Evolutionary conservation across 345 rosid species (phyloP), one percentile per base, ranked within the genome.

Genomic region (Odontarrhena argentea): DNA sequence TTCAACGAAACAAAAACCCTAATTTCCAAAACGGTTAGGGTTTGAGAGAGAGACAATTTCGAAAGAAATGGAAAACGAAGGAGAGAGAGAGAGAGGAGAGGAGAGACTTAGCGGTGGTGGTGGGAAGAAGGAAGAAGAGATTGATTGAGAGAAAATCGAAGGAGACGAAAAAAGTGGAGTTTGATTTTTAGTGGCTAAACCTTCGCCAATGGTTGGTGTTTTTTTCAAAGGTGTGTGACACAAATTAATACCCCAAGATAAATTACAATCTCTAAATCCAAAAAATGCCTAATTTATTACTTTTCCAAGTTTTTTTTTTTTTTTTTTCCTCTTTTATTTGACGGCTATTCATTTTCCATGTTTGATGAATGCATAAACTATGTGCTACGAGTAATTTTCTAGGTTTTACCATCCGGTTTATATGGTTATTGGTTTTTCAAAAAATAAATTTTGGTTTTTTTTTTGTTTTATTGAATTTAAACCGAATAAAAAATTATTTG

Each of bases 171-270:
- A 70, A 70, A 70, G 6, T 59, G 74, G 55, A 3, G 51, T 30
- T 59, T 42, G 12, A 34, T 44, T 35, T 48, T 68, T 22, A 71
- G 65, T 71, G 76, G 76, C 65, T 71, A 71, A 71, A 71, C 69
- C 70, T 64, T 71, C 11, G 46, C 52, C 65, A 71, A 71, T 71
- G 76, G 76, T 34, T 71, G 51, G 15, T 57, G 34, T 68, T 22
- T 59, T 59, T 56, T 58, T n/a, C 47, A 47, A 45, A 18, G 59
- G 56, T 61, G 48, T 70, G 10, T 48, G 30, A 63, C 49, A 26
- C 3, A 26, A 46, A 55, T 56, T 45, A 55, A 55, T 44, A 7
- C 26, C 55, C 45, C 13, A 25, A 57, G 15, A 47, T 53, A 1
- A 34, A 32, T 32, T 32, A 4, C 36, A 4, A 3, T 5, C 6